Evolutionary conservation across 805 yeast genomes (phyloP).

Genomic region (Lipomyces oligophaga): DNA sequence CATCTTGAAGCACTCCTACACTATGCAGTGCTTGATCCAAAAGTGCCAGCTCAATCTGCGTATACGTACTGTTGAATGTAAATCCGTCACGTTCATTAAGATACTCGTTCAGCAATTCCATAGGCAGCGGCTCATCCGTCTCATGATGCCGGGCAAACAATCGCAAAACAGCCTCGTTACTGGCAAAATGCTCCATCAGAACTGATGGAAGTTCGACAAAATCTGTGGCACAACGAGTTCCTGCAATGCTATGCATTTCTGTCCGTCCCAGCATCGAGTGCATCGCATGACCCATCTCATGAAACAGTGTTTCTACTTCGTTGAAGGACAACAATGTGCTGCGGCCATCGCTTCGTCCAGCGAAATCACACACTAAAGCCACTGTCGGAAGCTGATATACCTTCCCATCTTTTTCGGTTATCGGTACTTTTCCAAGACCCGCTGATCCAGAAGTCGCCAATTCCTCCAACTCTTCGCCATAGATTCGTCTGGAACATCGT

Average conservation of each 20-base stretch:
- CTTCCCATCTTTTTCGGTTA: constrained; percentile 41
- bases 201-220: constrained; percentile 96
- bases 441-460: constrained; percentile 35
- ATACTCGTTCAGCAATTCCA: constrained; percentile 47
- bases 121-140: constrained; percentile 61
- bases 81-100: constrained; percentile 52
- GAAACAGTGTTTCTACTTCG: constrained; percentile 92
- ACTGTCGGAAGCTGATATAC: constrained; percentile 82
- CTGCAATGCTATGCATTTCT: constrained; percentile 81
- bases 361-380: constrained; percentile 81
- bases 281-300: constrained; percentile 99
- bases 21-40: constrained; percentile 79
- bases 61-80: constrained; percentile 68
- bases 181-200: constrained; percentile 90
- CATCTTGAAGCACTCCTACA: constrained; percentile 43
- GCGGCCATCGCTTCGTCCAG: constrained; percentile 39
- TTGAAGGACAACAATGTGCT: constrained; percentile 61
- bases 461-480: constrained; percentile 47
- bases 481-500: constrained; percentile 82
- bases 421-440: constrained; percentile 25
- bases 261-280: constrained; percentile 97
- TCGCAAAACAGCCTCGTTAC: constrained; percentile 69
- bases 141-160: constrained; percentile 67
- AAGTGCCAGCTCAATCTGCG: constrained; percentile 86
- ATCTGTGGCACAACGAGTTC: constrained; percentile 93